A percentile compares a stretch with the other conserved stretches of the same genome.
phyloP scores from a whole-genome alignment of 2,329 filamentous ascomycete genomes.

The Penicillium hesseltinei region DNA sequence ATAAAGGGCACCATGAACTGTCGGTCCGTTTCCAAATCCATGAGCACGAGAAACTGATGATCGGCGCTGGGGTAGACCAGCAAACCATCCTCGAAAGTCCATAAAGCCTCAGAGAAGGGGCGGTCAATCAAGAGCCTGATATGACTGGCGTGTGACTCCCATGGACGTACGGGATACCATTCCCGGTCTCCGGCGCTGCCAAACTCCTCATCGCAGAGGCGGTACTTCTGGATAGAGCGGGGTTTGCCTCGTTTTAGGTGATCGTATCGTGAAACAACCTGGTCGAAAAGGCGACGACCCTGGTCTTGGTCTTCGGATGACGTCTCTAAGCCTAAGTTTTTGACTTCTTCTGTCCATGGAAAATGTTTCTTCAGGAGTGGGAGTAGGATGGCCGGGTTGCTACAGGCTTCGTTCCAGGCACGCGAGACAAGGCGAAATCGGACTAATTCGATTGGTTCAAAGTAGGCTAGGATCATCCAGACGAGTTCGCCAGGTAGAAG shows the following conservation, averaged over 20 bases:
- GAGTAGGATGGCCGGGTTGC: slow-evolving; percentile 47
- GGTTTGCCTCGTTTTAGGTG: slow-evolving; percentile 52
- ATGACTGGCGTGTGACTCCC: slow-evolving; percentile 43
- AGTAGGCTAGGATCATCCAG: slow-evolving; percentile 51
- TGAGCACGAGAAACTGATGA: slow-evolving; percentile 41
- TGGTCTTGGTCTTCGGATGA: slow-evolving; percentile 4
- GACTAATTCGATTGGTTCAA: slow-evolving; percentile 53
- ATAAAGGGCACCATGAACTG: slow-evolving; percentile 54
- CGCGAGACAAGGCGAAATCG: slow-evolving; percentile 54
- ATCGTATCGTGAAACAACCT: slow-evolving; percentile 56
- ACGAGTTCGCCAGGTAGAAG: slow-evolving; percentile 59
- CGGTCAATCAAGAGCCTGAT: slow-evolving; percentile 31
- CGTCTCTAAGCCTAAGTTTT: slow-evolving; percentile 29
- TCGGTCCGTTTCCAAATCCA: slow-evolving; percentile 51
- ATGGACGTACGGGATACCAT: slow-evolving; percentile 43
- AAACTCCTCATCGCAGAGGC: slow-evolving; percentile 41
- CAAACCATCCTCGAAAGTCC: slow-evolving; percentile 59
- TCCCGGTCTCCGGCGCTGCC: slow-evolving; percentile 36
- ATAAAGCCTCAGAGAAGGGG: slow-evolving; percentile 44
- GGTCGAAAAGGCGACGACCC: slow-evolving; percentile 44
- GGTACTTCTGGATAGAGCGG: slow-evolving; percentile 47
- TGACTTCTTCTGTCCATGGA: slow-evolving; percentile 54
- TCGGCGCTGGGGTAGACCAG: slow-evolving; percentile 52
- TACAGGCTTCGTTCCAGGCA: slow-evolving; percentile 52
- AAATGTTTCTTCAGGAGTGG: slow-evolving; percentile 53